Conservation (phyloP, 169 alveolate species). For the Pseudocohnilembus persalinus region DNA sequence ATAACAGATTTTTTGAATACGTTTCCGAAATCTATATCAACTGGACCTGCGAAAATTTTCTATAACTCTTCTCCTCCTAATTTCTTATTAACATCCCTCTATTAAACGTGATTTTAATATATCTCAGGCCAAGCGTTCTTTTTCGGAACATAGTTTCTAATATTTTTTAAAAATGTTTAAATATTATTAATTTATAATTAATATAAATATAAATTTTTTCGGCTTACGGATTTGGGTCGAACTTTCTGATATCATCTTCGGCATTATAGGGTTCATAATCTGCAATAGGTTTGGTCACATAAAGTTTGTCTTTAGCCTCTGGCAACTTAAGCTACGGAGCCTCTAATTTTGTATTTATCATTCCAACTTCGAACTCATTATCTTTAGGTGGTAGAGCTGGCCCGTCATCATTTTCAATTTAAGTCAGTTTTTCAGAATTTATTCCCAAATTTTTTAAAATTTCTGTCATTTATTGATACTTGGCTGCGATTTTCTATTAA, state of each 20-base stretch:
- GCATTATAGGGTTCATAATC: constrained; percentile 60
- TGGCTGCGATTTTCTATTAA: constrained; percentile 25
- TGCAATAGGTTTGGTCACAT: constrained; percentile 82
- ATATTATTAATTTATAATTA: constrained; percentile 11
- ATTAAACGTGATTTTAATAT: constrained; percentile 81
- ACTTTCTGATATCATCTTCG: constrained; percentile 26
- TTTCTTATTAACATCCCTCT: constrained; percentile 73
- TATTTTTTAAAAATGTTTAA: constrained; percentile 36
- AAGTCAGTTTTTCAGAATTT: constrained; percentile 13
- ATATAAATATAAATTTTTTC: background rate
- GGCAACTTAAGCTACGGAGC: constrained; percentile 62
- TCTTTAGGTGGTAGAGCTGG: constrained; percentile 56
- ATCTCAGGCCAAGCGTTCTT: constrained; percentile 66
- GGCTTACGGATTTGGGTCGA: constrained; percentile 32
- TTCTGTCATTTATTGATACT: constrained; percentile 37
- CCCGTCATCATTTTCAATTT: constrained; percentile 31
- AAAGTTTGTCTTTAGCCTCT: constrained; percentile 70
- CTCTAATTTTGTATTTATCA: constrained; percentile 59
- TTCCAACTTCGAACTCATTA: constrained; percentile 70
- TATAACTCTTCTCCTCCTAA: constrained; percentile 76
- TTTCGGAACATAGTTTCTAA: constrained; percentile 27
- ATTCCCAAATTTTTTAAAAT: constrained; percentile 22
- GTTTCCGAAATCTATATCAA: constrained; percentile 64
- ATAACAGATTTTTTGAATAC: constrained; percentile 74
- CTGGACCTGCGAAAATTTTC: constrained; percentile 80